Evolutionary conservation across 371 early-diverging fungal genomes (phyloP), one percentile per base, ranked within the genome.

Genomic region (Thermomucor indicae-seudaticae): DNA sequence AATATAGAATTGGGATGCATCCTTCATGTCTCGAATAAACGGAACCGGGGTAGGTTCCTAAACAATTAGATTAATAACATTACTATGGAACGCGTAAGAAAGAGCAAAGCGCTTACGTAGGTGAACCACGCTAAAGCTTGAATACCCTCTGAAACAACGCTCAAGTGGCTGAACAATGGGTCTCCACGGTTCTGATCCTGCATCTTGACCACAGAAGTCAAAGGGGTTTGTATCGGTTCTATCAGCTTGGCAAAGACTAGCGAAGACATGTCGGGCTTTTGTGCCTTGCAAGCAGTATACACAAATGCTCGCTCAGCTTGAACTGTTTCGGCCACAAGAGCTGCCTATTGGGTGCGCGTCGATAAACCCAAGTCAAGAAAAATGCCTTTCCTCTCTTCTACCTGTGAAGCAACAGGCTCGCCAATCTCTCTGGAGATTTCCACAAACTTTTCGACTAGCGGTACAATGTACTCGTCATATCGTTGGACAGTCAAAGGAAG

Each of bases 91-190:
- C 28, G 17, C 24, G 1, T 27, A 37, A 28, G 14, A 30, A 16
- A 22, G 6, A 14, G 27, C 19, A 54, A 27, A 41, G 20, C 23
- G 57, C 85, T 60, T 79, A 89, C 90, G 39, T 90, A 80, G 5
- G 86, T 83, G 22, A 96, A 91, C 98, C 98, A 97, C 22, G 92
- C 92, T 35, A 96, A 78, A 25, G 92, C 95, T 27, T 89, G 80
- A 38, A 90, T 81, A 62, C 95, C 95, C 57, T 96, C 95, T 29
- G 89, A 85, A 6, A 97, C 87, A 8, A 86, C 70, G 25, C 88
- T 82, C 54, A 97, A 68, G 58, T 95, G 91, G 65, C 85, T 90
- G 58, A 85, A 89, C 12, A 84, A 55, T 17, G 85, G 80, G 24
- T 81, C 77, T 30, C 86, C 76, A 12, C 95, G 75, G 65, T 92